Conservation (phyloP, 2,329 filamentous ascomycete genomes). For the Colletotrichum sp. region DNA sequence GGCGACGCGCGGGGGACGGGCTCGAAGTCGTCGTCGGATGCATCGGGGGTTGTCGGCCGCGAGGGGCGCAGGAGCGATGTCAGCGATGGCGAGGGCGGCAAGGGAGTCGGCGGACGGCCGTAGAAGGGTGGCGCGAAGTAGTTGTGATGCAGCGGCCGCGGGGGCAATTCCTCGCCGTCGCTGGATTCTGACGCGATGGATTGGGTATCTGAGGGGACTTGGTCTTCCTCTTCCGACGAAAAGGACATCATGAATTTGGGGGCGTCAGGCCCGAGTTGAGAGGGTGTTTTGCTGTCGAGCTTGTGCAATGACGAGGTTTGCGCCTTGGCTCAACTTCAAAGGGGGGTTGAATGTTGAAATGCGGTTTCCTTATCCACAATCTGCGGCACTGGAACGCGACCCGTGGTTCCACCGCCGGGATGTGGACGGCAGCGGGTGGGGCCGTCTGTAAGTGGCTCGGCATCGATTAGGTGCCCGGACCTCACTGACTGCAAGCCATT, state of each 20-base stretch:
- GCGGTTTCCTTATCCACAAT: background rate
- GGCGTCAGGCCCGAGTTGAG: background rate
- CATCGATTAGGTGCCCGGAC: background rate
- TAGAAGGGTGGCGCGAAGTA: conserved; percentile 87
- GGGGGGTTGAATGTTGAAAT: background rate
- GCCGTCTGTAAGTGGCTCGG: background rate
- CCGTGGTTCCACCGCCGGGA: background rate
- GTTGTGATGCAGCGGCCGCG: conserved; percentile 55
- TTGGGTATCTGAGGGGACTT: conserved; percentile 18
- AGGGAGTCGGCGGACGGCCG: conserved; percentile 91
- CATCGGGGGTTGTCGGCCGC: conserved; percentile 91
- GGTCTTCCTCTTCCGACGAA: conserved; percentile 23
- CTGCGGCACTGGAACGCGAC: background rate
- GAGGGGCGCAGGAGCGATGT: conserved; percentile 91
- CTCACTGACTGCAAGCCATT: background rate
- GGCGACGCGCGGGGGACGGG: conserved; percentile 84
- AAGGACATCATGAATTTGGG: conserved; percentile 16
- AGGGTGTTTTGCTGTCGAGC: background rate
- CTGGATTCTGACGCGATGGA: conserved; percentile 16
- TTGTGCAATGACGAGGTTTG: background rate
- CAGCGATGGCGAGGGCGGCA: conserved; percentile 90
- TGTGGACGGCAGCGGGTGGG: conserved; percentile 6
- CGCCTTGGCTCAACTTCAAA: background rate
- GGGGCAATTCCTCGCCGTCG: conserved; percentile 37
- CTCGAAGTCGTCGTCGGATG: conserved; percentile 83